A percentile compares a stretch with the other conserved stretches of the same genome.
phyloP scores from a whole-genome alignment of 2,329 filamentous ascomycete species.

The Stagonosporopsis chrysanthemi region DNA sequence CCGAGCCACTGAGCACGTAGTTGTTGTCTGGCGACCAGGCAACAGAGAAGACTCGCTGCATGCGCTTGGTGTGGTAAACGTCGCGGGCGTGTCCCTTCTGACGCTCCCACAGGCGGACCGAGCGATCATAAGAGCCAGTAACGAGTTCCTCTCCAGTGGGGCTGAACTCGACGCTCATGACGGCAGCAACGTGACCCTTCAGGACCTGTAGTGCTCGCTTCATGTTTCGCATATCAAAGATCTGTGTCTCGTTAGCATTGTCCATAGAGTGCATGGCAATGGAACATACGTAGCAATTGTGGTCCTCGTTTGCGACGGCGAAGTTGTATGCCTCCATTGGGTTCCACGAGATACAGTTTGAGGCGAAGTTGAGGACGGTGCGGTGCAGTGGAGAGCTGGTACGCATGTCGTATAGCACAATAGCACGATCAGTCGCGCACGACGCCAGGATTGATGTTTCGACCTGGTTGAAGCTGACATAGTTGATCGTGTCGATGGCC shows the following conservation, averaged over 20 bases:
- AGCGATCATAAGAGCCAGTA: constrained; percentile 86
- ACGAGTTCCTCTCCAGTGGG: constrained; percentile 95
- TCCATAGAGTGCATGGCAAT: background rate
- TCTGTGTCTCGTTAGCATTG: constrained; percentile 34
- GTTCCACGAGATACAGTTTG: constrained; percentile 95
- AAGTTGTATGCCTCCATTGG: constrained; percentile 98
- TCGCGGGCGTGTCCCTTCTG: constrained; percentile 85
- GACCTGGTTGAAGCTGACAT: constrained; percentile 88
- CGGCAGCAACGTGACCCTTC: constrained; percentile 87
- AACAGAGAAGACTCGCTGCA: constrained; percentile 91
- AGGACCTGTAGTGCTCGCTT: constrained; percentile 86
- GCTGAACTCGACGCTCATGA: constrained; percentile 96
- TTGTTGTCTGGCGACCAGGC: constrained; percentile 88
- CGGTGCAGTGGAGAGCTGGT: constrained; percentile 84
- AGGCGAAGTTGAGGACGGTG: constrained; percentile 82
- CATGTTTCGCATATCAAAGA: constrained; percentile 95
- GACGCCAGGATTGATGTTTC: constrained; percentile 92
- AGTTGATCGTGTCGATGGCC: constrained; percentile 82
- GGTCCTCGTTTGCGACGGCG: constrained; percentile 91
- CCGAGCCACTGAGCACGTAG: constrained; percentile 88
- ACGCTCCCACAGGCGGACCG: constrained; percentile 83
- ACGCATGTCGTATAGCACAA: constrained; percentile 91
- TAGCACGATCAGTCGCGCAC: constrained; percentile 80
- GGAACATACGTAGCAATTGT: constrained; percentile 73
- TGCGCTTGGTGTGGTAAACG: constrained; percentile 96